Conservation (phyloP, 768 basidiomycete genomes). For the Psilocybe cubensis region DNA sequence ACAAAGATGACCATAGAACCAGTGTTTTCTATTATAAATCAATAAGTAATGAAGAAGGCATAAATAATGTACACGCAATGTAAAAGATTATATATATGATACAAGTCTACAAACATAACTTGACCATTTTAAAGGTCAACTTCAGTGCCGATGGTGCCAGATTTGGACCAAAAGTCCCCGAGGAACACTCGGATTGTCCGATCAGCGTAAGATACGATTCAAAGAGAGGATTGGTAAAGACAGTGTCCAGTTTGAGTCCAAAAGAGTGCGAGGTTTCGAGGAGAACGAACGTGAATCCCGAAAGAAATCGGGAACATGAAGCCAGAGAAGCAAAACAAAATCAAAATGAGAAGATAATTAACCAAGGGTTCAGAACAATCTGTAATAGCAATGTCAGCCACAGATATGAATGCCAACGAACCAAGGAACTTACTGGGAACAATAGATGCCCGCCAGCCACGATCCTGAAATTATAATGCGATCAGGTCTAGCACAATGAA, state of each 20-base stretch:
- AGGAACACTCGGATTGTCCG: slow-evolving; percentile 11
- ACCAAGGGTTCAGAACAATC: slow-evolving; percentile 87
- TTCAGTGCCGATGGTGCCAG: not conserved
- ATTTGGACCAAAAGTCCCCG: slow-evolving; percentile 4
- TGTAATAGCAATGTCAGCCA: slow-evolving; percentile 27
- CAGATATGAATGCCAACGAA: not conserved
- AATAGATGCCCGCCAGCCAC: slow-evolving; percentile 69
- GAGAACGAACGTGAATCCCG: slow-evolving; percentile 8
- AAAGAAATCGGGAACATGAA: not conserved
- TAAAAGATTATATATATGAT: slow-evolving; percentile 9
- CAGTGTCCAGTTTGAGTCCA: slow-evolving; percentile 19
- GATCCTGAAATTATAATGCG: slow-evolving; percentile 41
- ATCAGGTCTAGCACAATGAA: slow-evolving; percentile 1
- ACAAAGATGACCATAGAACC: not conserved
- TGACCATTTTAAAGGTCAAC: not conserved
- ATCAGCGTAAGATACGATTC: slow-evolving; percentile 13
- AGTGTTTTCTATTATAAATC: slow-evolving; percentile 8
- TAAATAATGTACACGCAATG: slow-evolving; percentile 11
- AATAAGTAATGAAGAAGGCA: slow-evolving; percentile 7
- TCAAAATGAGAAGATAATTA: slow-evolving; percentile 81
- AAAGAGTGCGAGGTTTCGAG: slow-evolving; percentile 16
- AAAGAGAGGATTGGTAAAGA: slow-evolving; percentile 19
- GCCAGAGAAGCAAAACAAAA: not conserved
- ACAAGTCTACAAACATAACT: slow-evolving; percentile 7
- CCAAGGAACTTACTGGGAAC: slow-evolving; percentile 62